Conservation (phyloP, 1,139 yeast species). For the Debaryomycetaceae sp. region DNA sequence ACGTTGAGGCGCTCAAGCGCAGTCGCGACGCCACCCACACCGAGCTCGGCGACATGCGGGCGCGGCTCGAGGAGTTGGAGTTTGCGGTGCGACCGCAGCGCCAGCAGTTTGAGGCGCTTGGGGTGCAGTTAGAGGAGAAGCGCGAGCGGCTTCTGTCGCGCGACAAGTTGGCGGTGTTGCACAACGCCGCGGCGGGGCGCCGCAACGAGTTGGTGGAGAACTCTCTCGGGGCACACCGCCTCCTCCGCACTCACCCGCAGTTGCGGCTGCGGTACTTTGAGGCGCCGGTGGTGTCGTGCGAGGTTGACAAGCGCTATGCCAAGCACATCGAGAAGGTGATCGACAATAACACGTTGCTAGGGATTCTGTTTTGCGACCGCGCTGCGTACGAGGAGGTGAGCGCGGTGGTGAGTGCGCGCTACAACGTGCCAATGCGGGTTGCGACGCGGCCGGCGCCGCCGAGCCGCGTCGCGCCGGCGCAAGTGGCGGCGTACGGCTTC, state of each 20-base stretch:
- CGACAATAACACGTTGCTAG: slow-evolving; percentile 48
- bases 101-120: slow-evolving; percentile 8
- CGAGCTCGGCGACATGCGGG: slow-evolving; percentile 11
- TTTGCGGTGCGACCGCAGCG: slow-evolving; percentile 5
- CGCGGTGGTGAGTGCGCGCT: slow-evolving; percentile 16
- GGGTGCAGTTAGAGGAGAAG: slow-evolving; percentile 15
- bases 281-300: slow-evolving; percentile 72
- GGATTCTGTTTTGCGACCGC: slow-evolving; percentile 31
- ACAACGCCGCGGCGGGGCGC: slow-evolving; percentile 21
- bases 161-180: slow-evolving; percentile 47
- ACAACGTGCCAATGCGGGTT: slow-evolving; percentile 37
- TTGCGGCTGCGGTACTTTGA: slow-evolving; percentile 50
- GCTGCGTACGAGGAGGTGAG: slow-evolving; percentile 36
- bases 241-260: slow-evolving; percentile 24
- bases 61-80: slow-evolving; percentile 7
- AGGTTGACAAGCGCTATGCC: slow-evolving; percentile 48
- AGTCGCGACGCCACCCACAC: slow-evolving; percentile 14
- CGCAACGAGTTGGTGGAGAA: slow-evolving; percentile 25
- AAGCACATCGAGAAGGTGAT: slow-evolving; percentile 56
- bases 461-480: slow-evolving; percentile 19
- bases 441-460: slow-evolving; percentile 11
- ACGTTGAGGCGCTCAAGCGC: slow-evolving; percentile 4
- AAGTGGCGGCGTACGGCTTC: slow-evolving; percentile 54
- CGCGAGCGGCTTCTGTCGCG: slow-evolving; percentile 35
- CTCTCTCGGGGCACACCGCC: slow-evolving; percentile 28